Evolutionary conservation across 805 yeast species (phyloP).

Genomic region (Candida pseudofarinosa): DNA sequence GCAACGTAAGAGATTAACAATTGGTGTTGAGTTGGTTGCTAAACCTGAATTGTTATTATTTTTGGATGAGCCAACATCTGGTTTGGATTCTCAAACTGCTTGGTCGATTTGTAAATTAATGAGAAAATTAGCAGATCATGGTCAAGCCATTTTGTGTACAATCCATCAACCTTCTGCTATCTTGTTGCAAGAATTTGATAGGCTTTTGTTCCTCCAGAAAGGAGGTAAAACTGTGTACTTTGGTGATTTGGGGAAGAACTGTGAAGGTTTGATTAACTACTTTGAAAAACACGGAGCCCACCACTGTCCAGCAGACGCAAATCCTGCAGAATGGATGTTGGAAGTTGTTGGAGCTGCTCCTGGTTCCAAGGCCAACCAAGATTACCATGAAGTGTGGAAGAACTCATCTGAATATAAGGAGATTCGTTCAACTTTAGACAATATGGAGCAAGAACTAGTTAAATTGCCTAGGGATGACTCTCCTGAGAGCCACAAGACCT

Average conservation of each 20-base stretch:
- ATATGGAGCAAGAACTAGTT: conserved; percentile 57
- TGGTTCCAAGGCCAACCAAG: conserved; percentile 68
- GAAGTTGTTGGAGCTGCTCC: conserved; percentile 83
- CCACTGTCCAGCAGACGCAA: conserved; percentile 34
- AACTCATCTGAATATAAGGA: conserved; percentile 58
- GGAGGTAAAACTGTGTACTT: conserved; percentile 82
- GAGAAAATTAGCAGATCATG: conserved; percentile 38
- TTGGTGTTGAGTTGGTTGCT: conserved; percentile 41
- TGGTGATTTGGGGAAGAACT: conserved; percentile 73
- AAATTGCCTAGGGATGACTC: conserved; percentile 21
- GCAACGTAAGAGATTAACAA: conserved; percentile 38
- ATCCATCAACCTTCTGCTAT: conserved; percentile 86
- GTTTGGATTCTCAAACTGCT: conserved; percentile 42
- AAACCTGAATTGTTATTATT: conserved; percentile 35
- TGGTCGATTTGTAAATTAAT: conserved; percentile 40
- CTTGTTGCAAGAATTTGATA: conserved; percentile 71
- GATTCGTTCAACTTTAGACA: conserved; percentile 55
- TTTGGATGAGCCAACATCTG: conserved; percentile 43
- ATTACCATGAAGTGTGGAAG: conserved; percentile 75
- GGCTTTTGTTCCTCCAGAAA: conserved; percentile 60
- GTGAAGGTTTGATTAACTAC: conserved; percentile 53
- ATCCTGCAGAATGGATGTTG: conserved; percentile 78
- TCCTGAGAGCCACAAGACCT: conserved; percentile 23
- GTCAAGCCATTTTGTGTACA: conserved; percentile 47
- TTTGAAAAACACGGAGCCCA: conserved; percentile 70